These are phyloP conservation scores for Sporothrix variecibatus DNA, from an alignment of 2,329 filamentous ascomycete genomes.

Conservation along the genomic window DNA sequence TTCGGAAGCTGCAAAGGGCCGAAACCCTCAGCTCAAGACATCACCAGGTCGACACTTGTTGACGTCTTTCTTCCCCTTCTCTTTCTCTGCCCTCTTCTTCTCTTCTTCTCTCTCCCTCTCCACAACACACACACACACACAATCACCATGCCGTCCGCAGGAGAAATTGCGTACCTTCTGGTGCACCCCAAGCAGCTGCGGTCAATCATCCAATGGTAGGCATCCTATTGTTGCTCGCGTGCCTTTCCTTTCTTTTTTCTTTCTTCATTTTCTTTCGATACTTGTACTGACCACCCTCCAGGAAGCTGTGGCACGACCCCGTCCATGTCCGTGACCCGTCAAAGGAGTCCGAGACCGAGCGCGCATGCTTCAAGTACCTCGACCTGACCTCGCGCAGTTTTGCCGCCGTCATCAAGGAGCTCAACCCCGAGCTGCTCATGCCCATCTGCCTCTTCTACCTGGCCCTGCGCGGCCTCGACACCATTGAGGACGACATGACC, in stretches of 20 bases:
- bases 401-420: conserved; percentile 87
- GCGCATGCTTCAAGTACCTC: conserved; percentile 83
- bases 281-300: conserved; percentile 43
- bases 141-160: conserved; percentile 55
- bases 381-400: conserved; percentile 92
- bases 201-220: conserved; percentile 84
- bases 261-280: no score
- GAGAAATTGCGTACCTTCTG: conserved; percentile 67
- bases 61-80: background rate
- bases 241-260: background rate
- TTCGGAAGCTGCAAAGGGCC: conserved; percentile 11
- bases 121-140: conserved; percentile 33
- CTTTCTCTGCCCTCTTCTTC: background rate
- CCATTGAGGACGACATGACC: conserved; percentile 99
- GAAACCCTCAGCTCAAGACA: background rate
- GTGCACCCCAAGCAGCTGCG: conserved; percentile 77
- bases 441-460: conserved; percentile 91
- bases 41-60: background rate
- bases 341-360: conserved; percentile 73
- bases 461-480: conserved; percentile 86
- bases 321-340: conserved; percentile 78
- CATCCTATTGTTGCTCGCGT: conserved; percentile 31
- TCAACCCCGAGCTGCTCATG: conserved; percentile 90
- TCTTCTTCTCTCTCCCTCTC: background rate
- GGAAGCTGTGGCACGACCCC: conserved; percentile 96